Evolutionary conservation across 1,284 basidiomycete genomes (phyloP).

Genomic region (Rhodotorula mucilaginosa): DNA sequence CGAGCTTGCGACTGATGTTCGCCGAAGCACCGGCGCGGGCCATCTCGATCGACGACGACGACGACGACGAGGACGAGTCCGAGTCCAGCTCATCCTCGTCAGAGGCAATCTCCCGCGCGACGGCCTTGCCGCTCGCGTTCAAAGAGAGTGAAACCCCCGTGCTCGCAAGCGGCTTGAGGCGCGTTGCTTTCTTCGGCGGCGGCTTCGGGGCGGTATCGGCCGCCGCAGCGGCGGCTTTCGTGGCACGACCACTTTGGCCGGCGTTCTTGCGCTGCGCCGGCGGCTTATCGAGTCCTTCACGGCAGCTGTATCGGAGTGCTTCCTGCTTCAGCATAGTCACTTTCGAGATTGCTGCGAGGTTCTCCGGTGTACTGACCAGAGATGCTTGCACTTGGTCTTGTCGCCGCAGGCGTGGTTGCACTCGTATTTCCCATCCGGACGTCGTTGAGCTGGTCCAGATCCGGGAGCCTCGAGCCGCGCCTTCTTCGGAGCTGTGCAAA

Average conservation of each 20-base stretch:
- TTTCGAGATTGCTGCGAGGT: background rate
- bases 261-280: background rate
- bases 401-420: conserved; percentile 40
- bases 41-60: background rate
- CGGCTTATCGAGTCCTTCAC: conserved; percentile 34
- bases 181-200: background rate
- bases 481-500: too few species aligned
- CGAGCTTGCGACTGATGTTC: too few species aligned
- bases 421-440: conserved; percentile 40
- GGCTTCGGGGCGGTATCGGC: background rate
- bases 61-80: background rate
- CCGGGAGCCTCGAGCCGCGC: background rate
- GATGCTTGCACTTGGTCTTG: conserved; percentile 46
- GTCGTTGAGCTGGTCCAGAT: background rate
- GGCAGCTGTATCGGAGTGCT: conserved; percentile 14
- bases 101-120: background rate
- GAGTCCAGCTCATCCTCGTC: background rate
- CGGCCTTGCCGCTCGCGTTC: background rate
- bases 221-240: background rate
- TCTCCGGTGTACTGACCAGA: conserved; percentile 38
- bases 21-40: too few species aligned
- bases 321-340: background rate
- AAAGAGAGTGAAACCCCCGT: conserved; percentile 1
- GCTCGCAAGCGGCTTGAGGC: conserved; percentile 8
- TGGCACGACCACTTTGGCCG: background rate